These are phyloP conservation scores for Solanum lycopersicoides DNA, from an alignment of 257 asterid species.

Conservation along the genomic window DNA sequence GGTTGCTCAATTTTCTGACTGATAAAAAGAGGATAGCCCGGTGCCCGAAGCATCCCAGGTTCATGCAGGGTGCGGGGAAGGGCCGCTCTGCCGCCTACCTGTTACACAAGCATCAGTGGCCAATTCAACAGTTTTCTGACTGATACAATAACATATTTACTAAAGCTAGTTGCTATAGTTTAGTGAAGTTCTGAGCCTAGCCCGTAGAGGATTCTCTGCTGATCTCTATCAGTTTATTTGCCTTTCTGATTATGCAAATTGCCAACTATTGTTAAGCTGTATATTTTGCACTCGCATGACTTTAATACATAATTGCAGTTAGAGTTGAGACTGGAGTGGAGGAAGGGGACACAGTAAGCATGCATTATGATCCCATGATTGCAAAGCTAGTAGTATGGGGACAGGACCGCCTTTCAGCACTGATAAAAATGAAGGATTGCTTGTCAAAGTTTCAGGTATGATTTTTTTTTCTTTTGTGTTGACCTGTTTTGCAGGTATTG, in stretches of 20 bases:
- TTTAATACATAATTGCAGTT: slow-evolving; percentile 40
- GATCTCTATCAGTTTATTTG: background rate
- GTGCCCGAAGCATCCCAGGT: background rate
- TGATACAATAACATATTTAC: background rate
- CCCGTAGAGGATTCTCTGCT: background rate
- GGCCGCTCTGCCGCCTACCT: background rate
- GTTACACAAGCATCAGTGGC: background rate
- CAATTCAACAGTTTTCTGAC: background rate
- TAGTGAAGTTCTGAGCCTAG: background rate
- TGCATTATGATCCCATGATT: slow-evolving; percentile 99
- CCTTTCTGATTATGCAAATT: background rate
- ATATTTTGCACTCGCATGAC: slow-evolving; percentile 18
- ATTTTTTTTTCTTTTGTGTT: background rate
- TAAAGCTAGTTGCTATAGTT: background rate
- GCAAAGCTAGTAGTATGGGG: slow-evolving; percentile 99
- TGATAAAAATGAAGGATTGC: slow-evolving; percentile 82
- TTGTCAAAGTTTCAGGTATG: slow-evolving; percentile 81
- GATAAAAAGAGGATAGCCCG: background rate
- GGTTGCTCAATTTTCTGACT: background rate
- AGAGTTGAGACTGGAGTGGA: slow-evolving; percentile 98
- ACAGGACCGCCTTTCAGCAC: slow-evolving; percentile 70
- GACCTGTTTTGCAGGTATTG: background rate
- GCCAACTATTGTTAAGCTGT: background rate
- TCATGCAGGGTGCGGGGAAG: background rate
- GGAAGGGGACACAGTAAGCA: slow-evolving; percentile 93